Base-by-base conservation (phyloP, 768 basidiomycete species). In the Hydnum rufescens region DNA sequence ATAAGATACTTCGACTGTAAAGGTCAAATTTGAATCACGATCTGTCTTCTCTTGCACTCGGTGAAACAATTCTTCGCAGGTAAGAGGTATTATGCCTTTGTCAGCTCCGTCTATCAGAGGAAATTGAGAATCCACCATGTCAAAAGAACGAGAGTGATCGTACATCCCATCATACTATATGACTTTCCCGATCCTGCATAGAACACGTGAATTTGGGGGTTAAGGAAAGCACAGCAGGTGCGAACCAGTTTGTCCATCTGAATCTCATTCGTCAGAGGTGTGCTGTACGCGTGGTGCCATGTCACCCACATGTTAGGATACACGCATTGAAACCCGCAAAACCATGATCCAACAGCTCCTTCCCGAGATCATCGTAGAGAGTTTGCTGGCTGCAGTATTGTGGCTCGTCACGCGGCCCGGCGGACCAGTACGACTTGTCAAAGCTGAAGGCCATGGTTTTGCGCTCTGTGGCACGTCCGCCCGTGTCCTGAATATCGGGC, bases 391-490 rank as follows among this genome's bases (percentile, higher is more conserved):
- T 87, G 58, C 89, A 92, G 62, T 96, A 97, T 13, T 73, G 71
- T 0, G 86, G 81, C 53, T 95, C 93, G 61, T 90, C 84, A 60
- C 85, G 73, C 5, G 82, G 73, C 1, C 90, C 87, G 13, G 89
- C 89, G 36, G 88, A 90, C 92, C 90, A 93, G 66, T 96, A 97
- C 52, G 82, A 85, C 73, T 92, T 93, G 74, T 97, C 93, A 59
- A 96, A 97, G 57, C 83, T 82, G 66, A 97, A 97, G 0, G 74
- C 65, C 77, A 90, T 82, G 4, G 80, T 75, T 69, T 84, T 93
- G 59, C 86, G 78, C 66, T 95, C 92, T 4, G 83, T 80, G 18
- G 88, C 84, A 61, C 86, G 82, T 60, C 84, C 85, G 19, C 74
- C 64, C 78, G 75, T 52, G 67, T 61, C 58, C 60, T 65, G 62